Evolutionary conservation across 116 monocot genomes (phyloP).

Genomic region (Trichopus zeylanicus): DNA sequence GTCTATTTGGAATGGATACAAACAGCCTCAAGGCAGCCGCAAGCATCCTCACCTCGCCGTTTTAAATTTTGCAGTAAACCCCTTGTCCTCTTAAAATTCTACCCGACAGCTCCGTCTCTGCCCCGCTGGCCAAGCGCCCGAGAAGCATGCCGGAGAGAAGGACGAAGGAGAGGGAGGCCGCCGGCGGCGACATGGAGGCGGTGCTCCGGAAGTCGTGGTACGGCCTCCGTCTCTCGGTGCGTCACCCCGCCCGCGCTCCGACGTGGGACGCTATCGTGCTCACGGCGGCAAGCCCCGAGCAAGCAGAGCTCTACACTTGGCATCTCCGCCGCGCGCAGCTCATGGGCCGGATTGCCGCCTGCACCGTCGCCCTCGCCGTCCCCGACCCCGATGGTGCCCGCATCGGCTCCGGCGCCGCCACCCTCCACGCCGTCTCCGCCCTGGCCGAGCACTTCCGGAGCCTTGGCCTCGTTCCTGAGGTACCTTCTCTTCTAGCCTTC

Average conservation of each 20-base stretch:
- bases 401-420: conserved; percentile 94
- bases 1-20: no score
- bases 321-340: conserved; percentile 82
- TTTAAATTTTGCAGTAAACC: no score
- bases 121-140: no score
- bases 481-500: background rate
- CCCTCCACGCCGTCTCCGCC: conserved; percentile 58
- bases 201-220: conserved; percentile 80
- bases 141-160: no score
- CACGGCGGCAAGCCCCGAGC: conserved; percentile 92
- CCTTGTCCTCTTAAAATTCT: no score
- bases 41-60: no score
- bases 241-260: conserved; percentile 57
- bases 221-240: conserved; percentile 79
- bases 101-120: no score
- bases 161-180: background rate
- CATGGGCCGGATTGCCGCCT: conserved; percentile 65
- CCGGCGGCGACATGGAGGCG: conserved; percentile 21
- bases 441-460: conserved; percentile 44
- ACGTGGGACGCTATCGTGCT: conserved; percentile 96
- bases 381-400: conserved; percentile 90
- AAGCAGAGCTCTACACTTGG: conserved; percentile 85
- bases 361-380: conserved; percentile 73
- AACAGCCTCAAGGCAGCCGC: no score
- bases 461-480: conserved; percentile 8